Evolutionary conservation across 768 basidiomycete genomes (phyloP).

Genomic region (Boletus rex-veris): DNA sequence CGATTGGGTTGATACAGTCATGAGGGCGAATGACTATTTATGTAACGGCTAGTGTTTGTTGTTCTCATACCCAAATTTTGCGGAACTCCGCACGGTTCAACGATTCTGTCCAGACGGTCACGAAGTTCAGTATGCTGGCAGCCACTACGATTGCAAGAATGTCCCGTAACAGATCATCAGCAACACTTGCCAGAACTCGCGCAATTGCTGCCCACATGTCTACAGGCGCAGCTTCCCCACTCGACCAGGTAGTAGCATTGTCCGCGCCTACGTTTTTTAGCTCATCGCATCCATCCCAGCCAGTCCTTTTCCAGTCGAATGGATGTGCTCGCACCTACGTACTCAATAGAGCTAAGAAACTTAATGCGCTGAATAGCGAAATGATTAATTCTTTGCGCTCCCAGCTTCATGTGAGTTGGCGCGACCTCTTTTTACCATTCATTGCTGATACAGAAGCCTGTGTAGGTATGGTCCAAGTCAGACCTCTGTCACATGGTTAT

Average conservation of each 20-base stretch:
- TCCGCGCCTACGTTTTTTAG: not conserved
- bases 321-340: constrained; percentile 62
- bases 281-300: constrained; percentile 29
- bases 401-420: constrained; percentile 65
- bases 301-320: constrained; percentile 69
- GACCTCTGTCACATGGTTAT: constrained; percentile 70
- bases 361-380: constrained; percentile 76
- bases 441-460: not conserved
- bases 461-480: constrained; percentile 71
- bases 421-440: not conserved
- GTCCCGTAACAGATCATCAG: constrained; percentile 25
- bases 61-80: constrained; percentile 10
- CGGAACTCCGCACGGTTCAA: not conserved
- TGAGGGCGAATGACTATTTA: no score
- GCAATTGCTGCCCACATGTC: constrained; percentile 37
- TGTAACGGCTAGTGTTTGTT: not conserved
- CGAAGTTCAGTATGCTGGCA: constrained; percentile 24
- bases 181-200: constrained; percentile 29
- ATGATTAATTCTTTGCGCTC: constrained; percentile 73
- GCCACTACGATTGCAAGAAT: constrained; percentile 26
- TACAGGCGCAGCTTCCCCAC: constrained; percentile 13
- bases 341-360: constrained; percentile 75
- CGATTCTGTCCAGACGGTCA: not conserved
- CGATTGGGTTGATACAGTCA: not conserved
- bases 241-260: constrained; percentile 23